These are phyloP conservation scores for Xylaria arbuscula DNA, from an alignment of 2,329 filamentous ascomycete species.

Conservation along the genomic window DNA sequence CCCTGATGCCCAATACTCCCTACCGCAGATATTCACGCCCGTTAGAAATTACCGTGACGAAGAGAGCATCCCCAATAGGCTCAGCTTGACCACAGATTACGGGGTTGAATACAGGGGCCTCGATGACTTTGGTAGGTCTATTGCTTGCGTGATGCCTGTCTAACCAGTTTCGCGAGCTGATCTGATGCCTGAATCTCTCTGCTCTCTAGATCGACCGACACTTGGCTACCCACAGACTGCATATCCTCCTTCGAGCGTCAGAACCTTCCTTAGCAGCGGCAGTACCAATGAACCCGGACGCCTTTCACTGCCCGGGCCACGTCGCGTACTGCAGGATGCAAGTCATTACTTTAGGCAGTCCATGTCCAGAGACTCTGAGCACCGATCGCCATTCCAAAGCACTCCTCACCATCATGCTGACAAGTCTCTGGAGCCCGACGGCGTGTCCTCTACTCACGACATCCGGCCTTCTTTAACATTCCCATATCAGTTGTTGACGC, in stretches of 20 bases:
- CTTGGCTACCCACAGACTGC: conserved; percentile 38
- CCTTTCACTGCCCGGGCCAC: conserved; percentile 42
- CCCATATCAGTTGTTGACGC: conserved; percentile 9
- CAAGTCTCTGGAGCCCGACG: not conserved
- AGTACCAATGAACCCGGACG: conserved; percentile 31
- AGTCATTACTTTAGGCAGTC: conserved; percentile 49
- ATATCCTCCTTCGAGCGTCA: conserved; percentile 13
- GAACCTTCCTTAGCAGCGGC: conserved; percentile 14
- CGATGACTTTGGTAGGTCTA: conserved; percentile 48
- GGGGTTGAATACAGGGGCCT: conserved; percentile 34
- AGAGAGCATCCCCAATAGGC: conserved; percentile 19
- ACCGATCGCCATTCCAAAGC: conserved; percentile 39
- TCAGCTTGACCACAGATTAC: conserved; percentile 8
- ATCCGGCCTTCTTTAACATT: conserved; percentile 7
- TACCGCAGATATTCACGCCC: conserved; percentile 26
- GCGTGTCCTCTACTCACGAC: conserved; percentile 1
- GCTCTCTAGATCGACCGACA: conserved; percentile 43
- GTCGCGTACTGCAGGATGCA: conserved; percentile 48
- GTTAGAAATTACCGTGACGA: conserved; percentile 4
- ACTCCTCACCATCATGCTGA: conserved; percentile 25
- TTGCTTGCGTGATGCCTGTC: not conserved
- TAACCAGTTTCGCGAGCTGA: not conserved
- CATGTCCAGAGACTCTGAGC: conserved; percentile 31
- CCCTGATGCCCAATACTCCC: conserved; percentile 30
- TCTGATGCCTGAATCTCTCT: conserved; percentile 5